Evolutionary conservation across 2,329 filamentous ascomycete genomes (phyloP).

Genomic region (Colletotrichum camelliae): DNA sequence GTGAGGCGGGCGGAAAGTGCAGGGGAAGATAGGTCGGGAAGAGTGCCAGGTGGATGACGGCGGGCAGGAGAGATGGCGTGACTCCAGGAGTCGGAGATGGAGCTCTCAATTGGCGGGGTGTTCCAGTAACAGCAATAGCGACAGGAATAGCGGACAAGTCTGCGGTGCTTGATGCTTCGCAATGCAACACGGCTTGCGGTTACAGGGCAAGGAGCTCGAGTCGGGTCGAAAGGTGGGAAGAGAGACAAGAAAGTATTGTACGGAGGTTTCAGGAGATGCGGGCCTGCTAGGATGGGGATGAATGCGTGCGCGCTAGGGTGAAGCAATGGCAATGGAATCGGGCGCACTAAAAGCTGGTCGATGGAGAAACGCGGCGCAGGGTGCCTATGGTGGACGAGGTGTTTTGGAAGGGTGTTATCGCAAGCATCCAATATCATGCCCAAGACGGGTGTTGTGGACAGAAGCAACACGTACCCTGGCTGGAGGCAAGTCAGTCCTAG

Average conservation of each 20-base stretch:
- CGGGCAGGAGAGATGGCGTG: neutral
- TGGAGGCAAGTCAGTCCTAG: neutral
- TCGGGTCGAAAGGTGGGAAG: neutral
- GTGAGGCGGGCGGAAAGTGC: neutral
- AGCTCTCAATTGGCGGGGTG: neutral
- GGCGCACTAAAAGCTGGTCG: neutral
- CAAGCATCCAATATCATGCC: conserved; percentile 16
- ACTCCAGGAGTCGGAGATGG: neutral
- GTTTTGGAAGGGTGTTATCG: conserved; percentile 13
- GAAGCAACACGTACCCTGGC: neutral
- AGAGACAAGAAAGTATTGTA: neutral
- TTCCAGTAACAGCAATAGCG: neutral
- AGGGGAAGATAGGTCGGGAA: neutral
- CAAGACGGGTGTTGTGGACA: neutral
- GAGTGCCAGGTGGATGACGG: neutral
- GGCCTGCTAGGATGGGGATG: neutral
- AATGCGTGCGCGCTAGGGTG: neutral
- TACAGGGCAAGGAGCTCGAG: neutral
- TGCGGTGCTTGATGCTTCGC: neutral
- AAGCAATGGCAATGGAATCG: neutral
- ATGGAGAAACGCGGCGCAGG: neutral
- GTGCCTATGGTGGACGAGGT: neutral
- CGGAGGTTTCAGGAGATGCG: conserved; percentile 2
- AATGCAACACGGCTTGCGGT: neutral
- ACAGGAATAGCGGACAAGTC: neutral